Evolutionary conservation across 441 rosid species (phyloP), one percentile per base, ranked within the genome.

Genomic region (Populus hybrid): DNA sequence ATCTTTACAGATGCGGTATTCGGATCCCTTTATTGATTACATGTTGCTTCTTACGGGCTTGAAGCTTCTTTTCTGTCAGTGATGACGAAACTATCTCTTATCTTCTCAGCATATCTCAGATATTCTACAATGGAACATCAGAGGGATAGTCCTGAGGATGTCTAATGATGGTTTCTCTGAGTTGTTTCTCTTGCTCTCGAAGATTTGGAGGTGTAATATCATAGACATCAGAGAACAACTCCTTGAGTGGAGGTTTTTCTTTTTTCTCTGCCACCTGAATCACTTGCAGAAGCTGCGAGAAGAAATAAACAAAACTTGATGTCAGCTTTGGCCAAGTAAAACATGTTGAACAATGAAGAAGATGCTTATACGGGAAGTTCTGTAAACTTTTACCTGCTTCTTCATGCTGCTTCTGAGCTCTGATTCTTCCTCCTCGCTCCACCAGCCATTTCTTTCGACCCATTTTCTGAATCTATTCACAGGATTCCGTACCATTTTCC

Each of bases 361-460:
- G 28, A 26, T 26, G 57, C 18, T 46, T 4, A 4, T 46, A 1
- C 57, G 7, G 57, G 18, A 46, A 50, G 2, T 16, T 50, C 57
- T 50, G 19, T 50, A 2, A 50, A 14, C 19, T 61, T 65, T 80
- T 78, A 94, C 98, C 98, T 91, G 90, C 75, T 86, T 89, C 88
- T 88, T 88, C 75, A 81, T 73, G 69, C 74, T 83, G 79, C 87
- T 84, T 79, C 93, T 87, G 34, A 91, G 92, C 80, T 89, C 88
- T 0, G 83, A 78, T 83, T 95, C 99, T 0, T 72, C 83, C 75
- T 88, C 87, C 72, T 73, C 81, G 40, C 83, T 87, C 99, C 98
- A 93, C 99, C 96, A 95, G 34, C 91, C 93, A 61, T 87, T 86
- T 38, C 83, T 84, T 80, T 86, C 89, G 24, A 93, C 81, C 99